These are phyloP conservation scores for Myriosclerotinia curreyana DNA, from an alignment of 2,329 filamentous ascomycete species.

Conservation along the genomic window DNA sequence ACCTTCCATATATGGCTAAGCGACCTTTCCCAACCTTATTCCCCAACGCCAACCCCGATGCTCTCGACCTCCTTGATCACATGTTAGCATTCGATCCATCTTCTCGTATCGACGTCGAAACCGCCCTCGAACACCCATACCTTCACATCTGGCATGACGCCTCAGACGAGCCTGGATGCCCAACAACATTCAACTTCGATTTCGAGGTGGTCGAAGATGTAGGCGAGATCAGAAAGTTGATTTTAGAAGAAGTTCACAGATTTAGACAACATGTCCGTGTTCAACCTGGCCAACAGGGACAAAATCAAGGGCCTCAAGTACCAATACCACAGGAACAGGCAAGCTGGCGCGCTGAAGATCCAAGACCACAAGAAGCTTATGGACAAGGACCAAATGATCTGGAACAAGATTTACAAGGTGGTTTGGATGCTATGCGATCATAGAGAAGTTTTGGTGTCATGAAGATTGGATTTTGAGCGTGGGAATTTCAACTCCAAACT, in stretches of 20 bases:
- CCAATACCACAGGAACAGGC: conserved; percentile 39
- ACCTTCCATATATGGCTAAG: conserved; percentile 92
- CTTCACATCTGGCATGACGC: conserved; percentile 96
- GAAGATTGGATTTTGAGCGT: not conserved
- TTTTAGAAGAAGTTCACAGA: conserved; percentile 84
- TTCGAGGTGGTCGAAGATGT: conserved; percentile 98
- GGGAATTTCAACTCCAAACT: not conserved
- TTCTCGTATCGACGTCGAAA: conserved; percentile 87
- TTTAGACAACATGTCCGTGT: conserved; percentile 62
- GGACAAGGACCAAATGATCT: conserved; percentile 37
- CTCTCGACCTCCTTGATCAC: conserved; percentile 88
- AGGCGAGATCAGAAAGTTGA: conserved; percentile 93
- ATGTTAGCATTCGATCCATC: conserved; percentile 98
- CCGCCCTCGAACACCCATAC: conserved; percentile 94
- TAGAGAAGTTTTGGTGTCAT: conserved; percentile 23
- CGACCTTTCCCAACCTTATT: conserved; percentile 85
- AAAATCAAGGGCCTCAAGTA: conserved; percentile 34
- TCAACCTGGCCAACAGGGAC: conserved; percentile 37
- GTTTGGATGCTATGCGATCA: conserved; percentile 38
- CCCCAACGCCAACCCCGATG: conserved; percentile 91
- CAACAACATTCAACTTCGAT: conserved; percentile 93
- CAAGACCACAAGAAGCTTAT: conserved; percentile 40
- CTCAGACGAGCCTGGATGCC: conserved; percentile 90
- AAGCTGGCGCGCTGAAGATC: conserved; percentile 39
- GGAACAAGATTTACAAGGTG: conserved; percentile 40